phyloP scores from a whole-genome alignment of 176 grass and related monocot species.

The maize (Zea mays) region DNA sequence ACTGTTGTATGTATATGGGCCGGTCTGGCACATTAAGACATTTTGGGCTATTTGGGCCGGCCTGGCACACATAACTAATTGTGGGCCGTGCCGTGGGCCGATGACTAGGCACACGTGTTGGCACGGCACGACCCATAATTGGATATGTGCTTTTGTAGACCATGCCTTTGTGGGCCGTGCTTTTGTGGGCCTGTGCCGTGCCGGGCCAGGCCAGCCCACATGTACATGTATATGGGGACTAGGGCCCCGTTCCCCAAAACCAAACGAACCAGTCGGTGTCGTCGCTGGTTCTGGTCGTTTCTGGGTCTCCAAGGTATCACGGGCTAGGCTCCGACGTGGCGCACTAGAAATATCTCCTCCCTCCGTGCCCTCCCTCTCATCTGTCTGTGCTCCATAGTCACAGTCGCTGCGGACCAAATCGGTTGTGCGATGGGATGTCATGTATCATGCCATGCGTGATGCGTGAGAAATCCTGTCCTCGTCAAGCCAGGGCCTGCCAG shows the following conservation, averaged over 20 bases:
- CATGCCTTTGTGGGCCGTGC: too few species aligned
- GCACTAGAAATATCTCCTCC: not conserved
- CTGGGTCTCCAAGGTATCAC: conserved; percentile 31
- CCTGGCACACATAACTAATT: too few species aligned
- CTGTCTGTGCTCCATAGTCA: not conserved
- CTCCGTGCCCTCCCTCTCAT: not conserved
- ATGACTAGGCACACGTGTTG: too few species aligned
- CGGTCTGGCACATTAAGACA: too few species aligned
- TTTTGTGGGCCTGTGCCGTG: too few species aligned
- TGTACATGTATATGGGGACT: too few species aligned
- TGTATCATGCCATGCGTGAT: not conserved
- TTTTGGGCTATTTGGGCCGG: too few species aligned
- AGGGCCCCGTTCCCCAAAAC: not conserved
- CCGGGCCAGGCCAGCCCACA: too few species aligned
- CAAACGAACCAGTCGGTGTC: not conserved
- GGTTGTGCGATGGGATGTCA: not conserved
- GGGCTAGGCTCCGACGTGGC: conserved; percentile 8
- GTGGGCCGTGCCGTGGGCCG: too few species aligned
- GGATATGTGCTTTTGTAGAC: too few species aligned
- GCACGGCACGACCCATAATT: too few species aligned
- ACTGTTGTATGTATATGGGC: too few species aligned
- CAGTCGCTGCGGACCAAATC: not conserved
- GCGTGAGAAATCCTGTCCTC: conserved; percentile 2
- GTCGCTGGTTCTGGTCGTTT: not conserved
- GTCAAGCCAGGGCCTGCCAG: not conserved